Conservation (phyloP, 345 rosid genomes). For the Brassica carinata region DNA sequence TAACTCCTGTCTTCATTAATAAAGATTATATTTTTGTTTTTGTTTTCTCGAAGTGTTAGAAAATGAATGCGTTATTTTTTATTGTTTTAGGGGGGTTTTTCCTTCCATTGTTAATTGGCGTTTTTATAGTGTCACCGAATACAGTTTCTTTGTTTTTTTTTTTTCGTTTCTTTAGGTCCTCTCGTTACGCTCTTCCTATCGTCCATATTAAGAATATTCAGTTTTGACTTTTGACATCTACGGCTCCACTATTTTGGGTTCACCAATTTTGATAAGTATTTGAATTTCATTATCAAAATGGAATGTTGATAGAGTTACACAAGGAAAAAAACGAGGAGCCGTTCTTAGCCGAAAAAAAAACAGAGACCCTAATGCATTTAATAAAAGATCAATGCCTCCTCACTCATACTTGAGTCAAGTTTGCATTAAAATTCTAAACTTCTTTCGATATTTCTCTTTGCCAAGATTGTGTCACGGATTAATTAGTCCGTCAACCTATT, state of each 20-base stretch:
- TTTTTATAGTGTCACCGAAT: slow-evolving; percentile 23
- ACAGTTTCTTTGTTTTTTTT: slow-evolving; percentile 19
- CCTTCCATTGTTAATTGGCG: slow-evolving; percentile 15
- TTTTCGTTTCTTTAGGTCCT: slow-evolving; percentile 27
- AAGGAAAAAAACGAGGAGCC: too few species aligned
- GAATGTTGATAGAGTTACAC: too few species aligned
- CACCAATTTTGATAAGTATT: background rate
- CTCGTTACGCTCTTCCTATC: slow-evolving; percentile 36
- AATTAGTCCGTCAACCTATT: too few species aligned
- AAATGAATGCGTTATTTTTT: background rate
- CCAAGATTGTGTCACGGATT: too few species aligned
- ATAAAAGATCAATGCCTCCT: too few species aligned
- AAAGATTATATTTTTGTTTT: background rate
- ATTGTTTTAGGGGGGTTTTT: background rate
- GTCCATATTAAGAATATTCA: slow-evolving; percentile 27
- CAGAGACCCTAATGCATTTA: too few species aligned
- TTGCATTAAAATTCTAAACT: too few species aligned
- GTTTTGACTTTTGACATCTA: slow-evolving; percentile 14
- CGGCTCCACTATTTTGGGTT: slow-evolving; percentile 23
- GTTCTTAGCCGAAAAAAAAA: too few species aligned
- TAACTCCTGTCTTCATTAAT: slow-evolving; percentile 37
- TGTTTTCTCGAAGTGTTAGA: background rate
- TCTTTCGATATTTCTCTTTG: too few species aligned
- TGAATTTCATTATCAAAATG: too few species aligned
- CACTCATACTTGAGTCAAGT: too few species aligned